Conservation (phyloP, 495 filamentous ascomycete species). For the Echria macrotheca region DNA sequence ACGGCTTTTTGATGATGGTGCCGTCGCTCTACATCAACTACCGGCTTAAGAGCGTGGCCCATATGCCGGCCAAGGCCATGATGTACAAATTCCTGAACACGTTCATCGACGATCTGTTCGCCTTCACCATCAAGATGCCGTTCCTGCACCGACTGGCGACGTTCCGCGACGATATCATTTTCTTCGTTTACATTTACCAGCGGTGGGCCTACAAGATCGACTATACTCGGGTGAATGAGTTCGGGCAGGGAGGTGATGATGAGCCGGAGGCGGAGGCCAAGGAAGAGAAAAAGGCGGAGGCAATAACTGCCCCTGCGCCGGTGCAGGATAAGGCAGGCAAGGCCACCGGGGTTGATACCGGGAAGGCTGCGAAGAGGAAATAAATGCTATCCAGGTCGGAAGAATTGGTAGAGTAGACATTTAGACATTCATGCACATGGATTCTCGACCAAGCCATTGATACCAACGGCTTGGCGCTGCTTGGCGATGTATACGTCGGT, state of each 20-base stretch:
- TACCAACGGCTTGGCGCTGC: background rate
- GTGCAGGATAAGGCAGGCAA: slow-evolving; percentile 14
- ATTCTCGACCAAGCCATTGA: background rate
- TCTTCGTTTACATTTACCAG: slow-evolving; percentile 98
- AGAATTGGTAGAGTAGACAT: too few species aligned
- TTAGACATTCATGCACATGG: background rate
- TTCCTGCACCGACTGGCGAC: slow-evolving; percentile 92
- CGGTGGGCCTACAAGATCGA: slow-evolving; percentile 89
- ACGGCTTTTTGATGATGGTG: slow-evolving; percentile 99
- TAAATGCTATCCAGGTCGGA: slow-evolving; percentile 16
- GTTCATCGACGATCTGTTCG: slow-evolving; percentile 69
- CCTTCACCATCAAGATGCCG: slow-evolving; percentile 99
- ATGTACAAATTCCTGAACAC: slow-evolving; percentile 93
- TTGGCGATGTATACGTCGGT: background rate
- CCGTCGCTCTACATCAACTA: slow-evolving; percentile 98
- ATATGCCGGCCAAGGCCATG: slow-evolving; percentile 96
- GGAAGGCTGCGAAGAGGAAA: slow-evolving; percentile 46
- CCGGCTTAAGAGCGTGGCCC: slow-evolving; percentile 88
- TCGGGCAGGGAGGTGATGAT: slow-evolving; percentile 92
- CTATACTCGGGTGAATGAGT: slow-evolving; percentile 91
- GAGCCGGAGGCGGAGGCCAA: slow-evolving; percentile 54
- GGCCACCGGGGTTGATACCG: slow-evolving; percentile 38
- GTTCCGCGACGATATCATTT: slow-evolving; percentile 91
- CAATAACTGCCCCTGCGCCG: slow-evolving; percentile 17
- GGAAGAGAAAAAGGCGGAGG: slow-evolving; percentile 24